These are phyloP conservation scores for Elongisporangium prolatum DNA, from an alignment of 352 stramenopile species.

Conservation along the genomic window DNA sequence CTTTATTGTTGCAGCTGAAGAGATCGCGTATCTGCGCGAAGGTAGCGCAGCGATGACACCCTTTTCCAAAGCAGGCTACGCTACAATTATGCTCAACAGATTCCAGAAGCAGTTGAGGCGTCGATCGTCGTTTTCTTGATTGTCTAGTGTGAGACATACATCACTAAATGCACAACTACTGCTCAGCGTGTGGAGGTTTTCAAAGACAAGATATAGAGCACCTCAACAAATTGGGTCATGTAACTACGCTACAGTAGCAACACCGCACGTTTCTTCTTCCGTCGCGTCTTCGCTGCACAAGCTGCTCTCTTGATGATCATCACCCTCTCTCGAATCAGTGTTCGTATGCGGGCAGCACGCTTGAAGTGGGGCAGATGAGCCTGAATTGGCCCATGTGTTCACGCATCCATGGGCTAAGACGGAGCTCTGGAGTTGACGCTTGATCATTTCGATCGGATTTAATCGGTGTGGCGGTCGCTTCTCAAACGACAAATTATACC, in stretches of 20 bases:
- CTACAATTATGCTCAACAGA: constrained; percentile 33
- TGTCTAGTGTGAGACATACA: no score
- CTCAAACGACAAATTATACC: not conserved
- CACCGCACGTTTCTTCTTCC: not conserved
- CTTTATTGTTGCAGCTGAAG: constrained; percentile 56
- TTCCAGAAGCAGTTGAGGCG: constrained; percentile 55
- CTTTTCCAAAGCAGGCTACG: constrained; percentile 7
- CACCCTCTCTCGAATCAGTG: not conserved
- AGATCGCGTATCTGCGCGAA: constrained; percentile 25
- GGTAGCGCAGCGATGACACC: not conserved
- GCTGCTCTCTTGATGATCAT: not conserved
- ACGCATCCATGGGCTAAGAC: constrained; percentile 49
- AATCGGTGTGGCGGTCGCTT: constrained; percentile 9
- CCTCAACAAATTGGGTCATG: no score
- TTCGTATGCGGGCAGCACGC: not conserved
- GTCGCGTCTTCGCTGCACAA: constrained; percentile 1
- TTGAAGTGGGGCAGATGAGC: not conserved
- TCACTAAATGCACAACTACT: no score
- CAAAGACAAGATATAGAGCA: no score
- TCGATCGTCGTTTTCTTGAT: constrained; percentile 45
- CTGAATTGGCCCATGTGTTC: constrained; percentile 39
- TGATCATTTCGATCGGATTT: constrained; percentile 35
- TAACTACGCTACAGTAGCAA: not conserved
- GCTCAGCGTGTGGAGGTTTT: no score
- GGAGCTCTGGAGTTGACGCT: constrained; percentile 46